Conservation (phyloP, 495 filamentous ascomycete genomes). For the Lichenothelia convexa region DNA sequence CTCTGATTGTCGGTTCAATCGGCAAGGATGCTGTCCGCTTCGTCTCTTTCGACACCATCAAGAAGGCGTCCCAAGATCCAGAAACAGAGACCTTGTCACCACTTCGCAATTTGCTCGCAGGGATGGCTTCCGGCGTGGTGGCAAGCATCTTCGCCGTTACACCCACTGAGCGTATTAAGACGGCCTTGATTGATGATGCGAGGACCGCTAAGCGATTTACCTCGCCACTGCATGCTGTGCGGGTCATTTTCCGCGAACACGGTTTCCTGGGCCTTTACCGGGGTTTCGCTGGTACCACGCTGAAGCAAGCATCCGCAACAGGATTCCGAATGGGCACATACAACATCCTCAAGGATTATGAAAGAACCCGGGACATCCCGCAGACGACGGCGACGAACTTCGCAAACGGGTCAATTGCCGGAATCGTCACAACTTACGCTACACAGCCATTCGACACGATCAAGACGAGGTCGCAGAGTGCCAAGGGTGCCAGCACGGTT, state of each 20-base stretch:
- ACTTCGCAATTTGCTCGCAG: slow-evolving; percentile 35
- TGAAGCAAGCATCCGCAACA: slow-evolving; percentile 50
- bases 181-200: slow-evolving; percentile 51
- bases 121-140: slow-evolving; percentile 42
- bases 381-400: slow-evolving; percentile 34
- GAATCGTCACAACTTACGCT: slow-evolving; percentile 38
- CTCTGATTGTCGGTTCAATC: slow-evolving; percentile 40
- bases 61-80: slow-evolving; percentile 36
- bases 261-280: slow-evolving; percentile 40
- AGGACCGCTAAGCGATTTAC: slow-evolving; percentile 30
- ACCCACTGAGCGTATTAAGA: slow-evolving; percentile 50
- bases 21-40: slow-evolving; percentile 51
- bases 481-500: slow-evolving; percentile 29
- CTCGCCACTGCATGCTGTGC: slow-evolving; percentile 31
- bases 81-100: slow-evolving; percentile 37
- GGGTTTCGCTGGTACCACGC: slow-evolving; percentile 40
- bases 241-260: slow-evolving; percentile 28
- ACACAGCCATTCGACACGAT: slow-evolving; percentile 53
- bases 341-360: slow-evolving; percentile 45
- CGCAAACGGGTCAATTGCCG: slow-evolving; percentile 40
- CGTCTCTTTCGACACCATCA: slow-evolving; percentile 46
- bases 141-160: slow-evolving; percentile 43
- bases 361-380: slow-evolving; percentile 24
- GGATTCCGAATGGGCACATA: slow-evolving; percentile 49
- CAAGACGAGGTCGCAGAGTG: slow-evolving; percentile 45